These are phyloP conservation scores for Lachnellula arida DNA, from an alignment of 2,329 filamentous ascomycete genomes.

Conservation along the genomic window DNA sequence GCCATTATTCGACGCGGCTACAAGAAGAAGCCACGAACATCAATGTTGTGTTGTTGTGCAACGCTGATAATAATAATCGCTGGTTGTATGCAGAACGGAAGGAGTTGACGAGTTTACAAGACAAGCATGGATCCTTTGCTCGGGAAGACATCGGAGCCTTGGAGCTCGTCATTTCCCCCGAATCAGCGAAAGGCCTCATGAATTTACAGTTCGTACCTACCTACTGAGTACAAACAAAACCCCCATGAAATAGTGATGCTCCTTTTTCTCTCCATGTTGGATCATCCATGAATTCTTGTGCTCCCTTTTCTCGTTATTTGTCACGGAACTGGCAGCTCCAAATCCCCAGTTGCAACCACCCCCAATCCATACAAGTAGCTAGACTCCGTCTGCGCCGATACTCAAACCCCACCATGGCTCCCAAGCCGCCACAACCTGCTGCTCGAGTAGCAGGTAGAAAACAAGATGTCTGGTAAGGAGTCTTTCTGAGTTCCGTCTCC, in stretches of 20 bases:
- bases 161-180: neutral
- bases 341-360: neutral
- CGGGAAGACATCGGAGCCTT: neutral
- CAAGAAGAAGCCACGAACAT: neutral
- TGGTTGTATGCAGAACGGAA: neutral
- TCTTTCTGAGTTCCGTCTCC: neutral
- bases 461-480: constrained; percentile 54
- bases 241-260: constrained; percentile 1
- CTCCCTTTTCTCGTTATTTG: constrained; percentile 2
- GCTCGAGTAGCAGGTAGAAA: constrained; percentile 47
- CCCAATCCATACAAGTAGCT: neutral
- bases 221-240: neutral
- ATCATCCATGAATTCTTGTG: constrained; percentile 12
- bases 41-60: neutral
- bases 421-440: constrained; percentile 44
- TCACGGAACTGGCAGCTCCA: constrained; percentile 5
- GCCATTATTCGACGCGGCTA: neutral
- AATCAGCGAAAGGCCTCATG: neutral
- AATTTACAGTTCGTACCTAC: neutral
- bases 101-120: neutral
- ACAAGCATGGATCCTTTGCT: neutral
- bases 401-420: constrained; percentile 23
- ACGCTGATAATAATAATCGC: neutral
- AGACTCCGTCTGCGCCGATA: constrained; percentile 13
- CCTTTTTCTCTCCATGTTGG: neutral